A percentile compares a stretch with the other conserved stretches of the same genome.
These are phyloP conservation scores for Arachnomyces sp. DNA, from an alignment of 2,329 filamentous ascomycete species.

Conservation along the genomic window DNA sequence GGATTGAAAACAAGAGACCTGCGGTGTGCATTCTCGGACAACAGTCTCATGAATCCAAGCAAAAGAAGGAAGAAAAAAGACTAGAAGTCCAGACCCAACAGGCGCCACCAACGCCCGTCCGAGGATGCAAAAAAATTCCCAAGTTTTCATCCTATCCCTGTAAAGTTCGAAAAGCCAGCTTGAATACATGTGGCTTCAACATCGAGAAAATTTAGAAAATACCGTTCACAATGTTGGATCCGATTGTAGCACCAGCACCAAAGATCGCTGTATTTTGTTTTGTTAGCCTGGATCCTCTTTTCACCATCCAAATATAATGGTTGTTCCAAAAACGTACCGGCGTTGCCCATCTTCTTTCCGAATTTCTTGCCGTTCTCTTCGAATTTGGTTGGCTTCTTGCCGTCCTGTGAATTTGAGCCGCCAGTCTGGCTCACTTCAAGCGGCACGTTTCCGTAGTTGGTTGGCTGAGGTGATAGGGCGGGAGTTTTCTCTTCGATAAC, in stretches of 20 bases:
- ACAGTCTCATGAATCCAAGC: too few relatives aligned
- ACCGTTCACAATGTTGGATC: conserved; percentile 80
- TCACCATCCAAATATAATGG: too few relatives aligned
- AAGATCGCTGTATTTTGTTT: conserved; percentile 58
- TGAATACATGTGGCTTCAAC: conserved; percentile 3
- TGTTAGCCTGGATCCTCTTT: too few relatives aligned
- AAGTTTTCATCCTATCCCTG: not conserved
- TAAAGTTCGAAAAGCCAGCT: conserved; percentile 1
- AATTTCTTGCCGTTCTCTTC: conserved; percentile 83
- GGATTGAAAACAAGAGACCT: too few relatives aligned
- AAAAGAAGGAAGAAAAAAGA: too few relatives aligned
- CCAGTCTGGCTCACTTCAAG: conserved; percentile 61
- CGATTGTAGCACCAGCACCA: conserved; percentile 85
- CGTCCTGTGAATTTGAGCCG: conserved; percentile 25
- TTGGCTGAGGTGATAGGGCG: conserved; percentile 33
- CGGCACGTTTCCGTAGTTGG: conserved; percentile 56
- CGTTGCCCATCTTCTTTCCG: conserved; percentile 84
- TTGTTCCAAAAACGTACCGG: conserved; percentile 32
- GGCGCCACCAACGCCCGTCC: conserved; percentile 28
- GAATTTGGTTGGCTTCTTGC: conserved; percentile 53
- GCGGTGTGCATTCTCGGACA: too few relatives aligned
- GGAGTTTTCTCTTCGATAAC: conserved; percentile 58
- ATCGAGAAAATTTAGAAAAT: conserved; percentile 59
- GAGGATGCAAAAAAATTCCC: conserved; percentile 16
- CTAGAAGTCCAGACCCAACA: conserved; percentile 1